Percentiles rank a stretch among this genome's conserved stretches.
Evolutionary conservation across 2,329 filamentous ascomycete genomes (phyloP).

Genomic region (Cadophora sp.): DNA sequence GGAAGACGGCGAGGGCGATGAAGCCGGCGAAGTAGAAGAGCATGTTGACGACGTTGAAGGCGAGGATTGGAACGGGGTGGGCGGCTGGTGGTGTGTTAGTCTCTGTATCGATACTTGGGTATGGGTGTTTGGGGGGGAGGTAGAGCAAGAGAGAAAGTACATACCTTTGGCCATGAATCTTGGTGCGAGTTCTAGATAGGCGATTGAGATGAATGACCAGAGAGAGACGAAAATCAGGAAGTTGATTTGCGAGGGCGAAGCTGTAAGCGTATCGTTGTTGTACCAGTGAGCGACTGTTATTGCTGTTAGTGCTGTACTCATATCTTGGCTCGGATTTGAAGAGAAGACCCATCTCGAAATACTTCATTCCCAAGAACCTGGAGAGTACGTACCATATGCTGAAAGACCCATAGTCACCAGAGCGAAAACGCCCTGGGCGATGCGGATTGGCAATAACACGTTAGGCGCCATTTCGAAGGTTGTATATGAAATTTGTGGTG

Average conservation of each 20-base stretch:
- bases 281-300: slow-evolving; percentile 65
- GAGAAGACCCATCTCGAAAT: background rate
- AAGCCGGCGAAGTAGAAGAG: slow-evolving; percentile 66
- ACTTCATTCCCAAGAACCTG: background rate
- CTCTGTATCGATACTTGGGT: background rate
- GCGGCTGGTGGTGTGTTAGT: slow-evolving; percentile 44
- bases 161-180: slow-evolving; percentile 46
- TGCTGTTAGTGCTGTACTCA: slow-evolving; percentile 28
- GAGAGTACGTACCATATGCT: slow-evolving; percentile 52
- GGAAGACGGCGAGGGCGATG: slow-evolving; percentile 63
- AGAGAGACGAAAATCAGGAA: slow-evolving; percentile 63
- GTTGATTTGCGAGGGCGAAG: slow-evolving; percentile 62
- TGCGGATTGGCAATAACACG: slow-evolving; percentile 52
- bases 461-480: slow-evolving; percentile 48
- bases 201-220: slow-evolving; percentile 60
- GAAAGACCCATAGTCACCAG: slow-evolving; percentile 56
- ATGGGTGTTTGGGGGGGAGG: background rate
- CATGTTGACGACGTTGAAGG: slow-evolving; percentile 57
- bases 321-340: background rate
- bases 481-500: slow-evolving; percentile 7
- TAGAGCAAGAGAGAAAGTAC: background rate
- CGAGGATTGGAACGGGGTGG: slow-evolving; percentile 56
- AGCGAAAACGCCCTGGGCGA: slow-evolving; percentile 53
- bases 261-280: slow-evolving; percentile 58
- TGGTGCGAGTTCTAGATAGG: slow-evolving; percentile 58